Evolutionary conservation across 106 monocot genomes (phyloP), one percentile per base, ranked within the genome.

Genomic region (Dendrobium chrysotoxum): DNA sequence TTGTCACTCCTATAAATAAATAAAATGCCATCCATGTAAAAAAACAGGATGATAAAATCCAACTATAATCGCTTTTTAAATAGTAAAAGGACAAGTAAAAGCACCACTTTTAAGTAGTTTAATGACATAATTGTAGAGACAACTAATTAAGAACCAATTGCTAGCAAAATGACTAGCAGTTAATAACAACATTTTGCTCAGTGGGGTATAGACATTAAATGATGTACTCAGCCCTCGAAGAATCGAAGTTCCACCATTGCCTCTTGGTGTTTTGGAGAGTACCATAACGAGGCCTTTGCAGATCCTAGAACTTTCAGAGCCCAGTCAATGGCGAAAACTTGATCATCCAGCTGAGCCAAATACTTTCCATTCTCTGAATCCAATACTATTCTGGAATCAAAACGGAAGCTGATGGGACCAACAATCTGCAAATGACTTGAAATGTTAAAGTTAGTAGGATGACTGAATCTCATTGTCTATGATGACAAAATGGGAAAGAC

Each of bases 231-330:
- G 80, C 75, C 88, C 83, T 97, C 92, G 53, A 92, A 92, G 89
- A 97, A 97, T 0, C 97, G 84, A 45, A 97, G 82, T 86, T 94
- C 97, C 31, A 94, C 89, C 97, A 97, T 94, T n/a, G 86, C 90
- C 68, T 97, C 97, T 39, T 87, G 77, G 28, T 61, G 83, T 57
- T 85, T 92, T 12, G 92, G 87, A 21, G 93, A 94, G 75, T 88
- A 94, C 94, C 97, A 97, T 11, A 92, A 88, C 0, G 91, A 94
- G 6, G 92, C 97, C 86, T 88, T 94, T n/a, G 97, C 97, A 41
- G 97, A 97, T 54, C 90, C 92, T 7, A 97, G 89, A 83, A 97
- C 94, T 79, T 92, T 88, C 86, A 97, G 75, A 30, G 94, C 92
- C 86, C 92, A 91, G 72, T 98, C 94, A 30, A 98, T 73, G 28